Evolutionary conservation across 495 filamentous ascomycete species (phyloP).

Genomic region (Aspergillus steynii): DNA sequence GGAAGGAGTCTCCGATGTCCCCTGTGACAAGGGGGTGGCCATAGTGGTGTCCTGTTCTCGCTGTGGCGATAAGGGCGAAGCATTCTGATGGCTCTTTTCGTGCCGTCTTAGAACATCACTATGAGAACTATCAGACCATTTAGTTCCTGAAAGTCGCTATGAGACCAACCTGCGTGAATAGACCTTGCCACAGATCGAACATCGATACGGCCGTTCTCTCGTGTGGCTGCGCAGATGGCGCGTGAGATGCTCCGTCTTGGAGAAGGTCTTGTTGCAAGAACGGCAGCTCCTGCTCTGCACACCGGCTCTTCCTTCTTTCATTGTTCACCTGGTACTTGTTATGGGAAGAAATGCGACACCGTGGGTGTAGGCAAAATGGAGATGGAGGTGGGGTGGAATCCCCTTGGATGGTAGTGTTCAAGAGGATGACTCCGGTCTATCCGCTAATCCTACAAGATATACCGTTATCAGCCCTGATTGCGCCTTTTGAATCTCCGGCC

Average conservation of each 20-base stretch:
- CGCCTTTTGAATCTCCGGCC: no score
- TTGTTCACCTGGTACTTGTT: no score
- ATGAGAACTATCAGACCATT: not conserved
- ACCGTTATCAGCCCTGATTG: no score
- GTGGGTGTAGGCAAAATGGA: no score
- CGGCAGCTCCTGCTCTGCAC: slow-evolving; percentile 3
- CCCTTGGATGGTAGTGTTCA: no score
- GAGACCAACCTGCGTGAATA: slow-evolving; percentile 27
- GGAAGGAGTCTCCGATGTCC: not conserved
- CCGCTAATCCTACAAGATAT: no score
- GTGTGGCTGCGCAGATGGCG: slow-evolving; percentile 37
- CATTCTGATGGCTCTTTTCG: slow-evolving; percentile 20
- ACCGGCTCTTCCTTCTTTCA: no score
- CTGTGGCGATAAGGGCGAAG: not conserved
- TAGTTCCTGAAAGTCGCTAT: not conserved
- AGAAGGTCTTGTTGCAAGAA: slow-evolving; percentile 29
- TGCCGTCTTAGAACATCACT: slow-evolving; percentile 32
- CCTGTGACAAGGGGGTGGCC: not conserved
- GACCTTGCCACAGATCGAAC: slow-evolving; percentile 28
- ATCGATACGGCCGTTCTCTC: slow-evolving; percentile 34
- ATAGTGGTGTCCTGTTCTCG: not conserved
- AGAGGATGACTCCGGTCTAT: no score
- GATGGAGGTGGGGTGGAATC: no score
- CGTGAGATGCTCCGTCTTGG: slow-evolving; percentile 34
- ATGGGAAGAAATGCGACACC: no score